Conservation (phyloP, 75 land plant genomes). For the Selaginella tamariscina region DNA sequence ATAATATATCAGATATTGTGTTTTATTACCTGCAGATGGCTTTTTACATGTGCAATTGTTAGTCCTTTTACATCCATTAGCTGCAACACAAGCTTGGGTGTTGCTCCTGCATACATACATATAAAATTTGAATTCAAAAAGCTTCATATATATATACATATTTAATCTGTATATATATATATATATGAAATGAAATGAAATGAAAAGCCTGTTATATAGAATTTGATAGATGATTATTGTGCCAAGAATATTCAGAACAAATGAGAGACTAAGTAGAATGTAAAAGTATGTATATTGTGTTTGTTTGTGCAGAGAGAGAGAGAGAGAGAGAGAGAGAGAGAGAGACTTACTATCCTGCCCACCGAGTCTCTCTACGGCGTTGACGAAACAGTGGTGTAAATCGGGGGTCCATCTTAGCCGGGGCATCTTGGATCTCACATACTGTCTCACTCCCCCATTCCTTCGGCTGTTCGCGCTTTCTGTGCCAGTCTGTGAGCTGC, state of each 20-base stretch:
- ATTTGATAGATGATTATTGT: too few species aligned
- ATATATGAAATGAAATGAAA: neutral
- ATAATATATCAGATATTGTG: too few species aligned
- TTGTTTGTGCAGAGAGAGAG: too few species aligned
- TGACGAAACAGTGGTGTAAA: conserved; percentile 17
- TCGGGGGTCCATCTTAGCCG: conserved; percentile 22
- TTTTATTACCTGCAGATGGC: conserved; percentile 66
- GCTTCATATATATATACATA: too few species aligned
- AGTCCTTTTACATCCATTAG: conserved; percentile 54
- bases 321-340: neutral
- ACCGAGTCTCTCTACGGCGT: conserved; percentile 14
- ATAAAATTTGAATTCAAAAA: neutral
- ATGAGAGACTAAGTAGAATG: too few species aligned
- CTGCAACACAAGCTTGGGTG: conserved; percentile 58
- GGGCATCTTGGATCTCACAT: neutral
- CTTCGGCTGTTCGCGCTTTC: neutral
- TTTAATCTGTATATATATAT: too few species aligned
- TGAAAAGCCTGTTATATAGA: neutral
- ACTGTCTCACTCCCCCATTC: conserved; percentile 12
- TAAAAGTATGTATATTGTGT: too few species aligned
- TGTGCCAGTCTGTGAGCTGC: neutral
- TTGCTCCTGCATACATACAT: conserved; percentile 34
- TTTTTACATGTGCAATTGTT: conserved; percentile 55
- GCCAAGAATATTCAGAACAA: too few species aligned
- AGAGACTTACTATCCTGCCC: conserved; percentile 15